Base-by-base conservation (phyloP, 2,329 filamentous ascomycete species). In the Elsinoe fawcettii region DNA sequence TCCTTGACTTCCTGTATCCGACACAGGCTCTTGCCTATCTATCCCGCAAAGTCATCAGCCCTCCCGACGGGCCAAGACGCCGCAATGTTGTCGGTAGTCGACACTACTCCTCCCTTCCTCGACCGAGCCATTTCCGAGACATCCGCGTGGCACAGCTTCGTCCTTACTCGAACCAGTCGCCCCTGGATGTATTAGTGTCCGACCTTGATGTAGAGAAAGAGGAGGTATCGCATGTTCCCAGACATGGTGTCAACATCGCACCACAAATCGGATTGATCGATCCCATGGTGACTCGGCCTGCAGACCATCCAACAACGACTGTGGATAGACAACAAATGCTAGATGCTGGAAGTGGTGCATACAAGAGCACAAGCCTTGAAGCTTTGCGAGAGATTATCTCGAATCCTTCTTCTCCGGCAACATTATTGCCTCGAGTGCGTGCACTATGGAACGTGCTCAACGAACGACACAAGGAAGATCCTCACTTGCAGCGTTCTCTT, bases 1-100 rank as follows among this genome's bases (percentile, higher is more conserved):
- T 75, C 34, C 70, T 78, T 51, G 75, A 77, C 55, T 78, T 78
- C 57, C 65, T 78, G 6, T 78, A 77, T 58, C 76, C 75, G 16
- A 68, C 71, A 20, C 72, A 73, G 55, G 73, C 75, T 1, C 63
- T 76, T 56, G 71, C 72, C 2, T 68, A 58, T 32, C 53, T 59
- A 11, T 18, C 22, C 6, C 39, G 43, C 30, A 25, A 25, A 9
- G 14, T 18, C 30, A 14, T n/a, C 46, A 5, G 20, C 7, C 30
- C 30, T 8, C 7, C 54, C 9, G 54, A 56, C 39, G 22, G 20
- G 7, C 12, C 39, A 22, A 22, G 39, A 25, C 25, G 49, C 25
- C 49, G 49, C 20, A 18, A 25, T 39, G 49, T 53, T 20, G 49
- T 53, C 18, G 49, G 49, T 16, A 53, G 30, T 22, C 16, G 49